Conservation (phyloP, 2,329 filamentous ascomycete genomes). For the Neofusicoccum ribis region DNA sequence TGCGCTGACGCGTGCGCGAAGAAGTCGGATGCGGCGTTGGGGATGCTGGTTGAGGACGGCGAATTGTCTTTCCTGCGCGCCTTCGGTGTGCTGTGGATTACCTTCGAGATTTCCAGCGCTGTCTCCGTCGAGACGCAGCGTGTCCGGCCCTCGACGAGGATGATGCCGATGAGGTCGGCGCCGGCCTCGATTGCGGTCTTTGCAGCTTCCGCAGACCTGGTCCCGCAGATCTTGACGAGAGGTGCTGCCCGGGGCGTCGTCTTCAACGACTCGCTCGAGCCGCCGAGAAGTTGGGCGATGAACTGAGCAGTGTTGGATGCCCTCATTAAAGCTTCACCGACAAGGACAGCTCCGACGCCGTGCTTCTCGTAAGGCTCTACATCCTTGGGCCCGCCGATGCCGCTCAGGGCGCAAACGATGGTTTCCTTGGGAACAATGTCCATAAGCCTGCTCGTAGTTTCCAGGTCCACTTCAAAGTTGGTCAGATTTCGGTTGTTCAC, state of each 20-base stretch:
- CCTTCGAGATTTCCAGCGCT: slow-evolving; percentile 76
- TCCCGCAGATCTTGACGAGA: slow-evolving; percentile 92
- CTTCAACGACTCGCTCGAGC: slow-evolving; percentile 32
- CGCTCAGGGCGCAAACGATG: slow-evolving; percentile 89
- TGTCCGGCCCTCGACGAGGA: slow-evolving; percentile 78
- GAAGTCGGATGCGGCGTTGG: slow-evolving; percentile 60
- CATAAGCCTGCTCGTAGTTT: slow-evolving; percentile 85
- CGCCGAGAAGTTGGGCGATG: slow-evolving; percentile 78
- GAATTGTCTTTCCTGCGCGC: slow-evolving; percentile 28
- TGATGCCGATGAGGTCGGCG: slow-evolving; percentile 91
- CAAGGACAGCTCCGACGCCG: slow-evolving; percentile 88
- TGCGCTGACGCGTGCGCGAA: slow-evolving; percentile 60
- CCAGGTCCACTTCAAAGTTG: slow-evolving; percentile 93
- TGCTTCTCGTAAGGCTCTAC: slow-evolving; percentile 85
- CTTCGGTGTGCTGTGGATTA: slow-evolving; percentile 62
- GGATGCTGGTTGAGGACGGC: slow-evolving; percentile 29
- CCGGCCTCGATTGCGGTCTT: slow-evolving; percentile 78
- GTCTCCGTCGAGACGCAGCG: slow-evolving; percentile 77
- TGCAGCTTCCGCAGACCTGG: slow-evolving; percentile 78
- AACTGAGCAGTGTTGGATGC: slow-evolving; percentile 80
- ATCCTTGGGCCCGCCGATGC: slow-evolving; percentile 86
- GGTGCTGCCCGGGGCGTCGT: slow-evolving; percentile 19
- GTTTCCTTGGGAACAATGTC: slow-evolving; percentile 82
- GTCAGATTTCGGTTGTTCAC: slow-evolving; percentile 98
- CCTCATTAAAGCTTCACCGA: slow-evolving; percentile 95